These are phyloP conservation scores for Lachnellula willkommii DNA, from an alignment of 2,329 filamentous ascomycete genomes.

Conservation along the genomic window DNA sequence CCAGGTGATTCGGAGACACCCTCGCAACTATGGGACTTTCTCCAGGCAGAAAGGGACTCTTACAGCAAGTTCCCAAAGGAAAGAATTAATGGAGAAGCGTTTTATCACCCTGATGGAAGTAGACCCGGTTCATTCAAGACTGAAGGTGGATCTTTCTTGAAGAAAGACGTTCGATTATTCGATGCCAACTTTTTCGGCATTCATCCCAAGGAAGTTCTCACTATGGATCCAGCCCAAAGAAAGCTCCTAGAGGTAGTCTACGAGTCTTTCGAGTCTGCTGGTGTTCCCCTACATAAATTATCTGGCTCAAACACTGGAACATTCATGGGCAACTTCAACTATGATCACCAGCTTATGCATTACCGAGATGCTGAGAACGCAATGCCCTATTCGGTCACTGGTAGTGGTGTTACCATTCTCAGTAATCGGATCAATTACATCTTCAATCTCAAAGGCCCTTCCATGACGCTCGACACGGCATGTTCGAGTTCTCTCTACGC, in stretches of 20 bases:
- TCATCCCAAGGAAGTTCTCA: slow-evolving; percentile 17
- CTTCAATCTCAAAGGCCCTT: slow-evolving; percentile 34
- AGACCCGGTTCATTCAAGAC: not conserved
- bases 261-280: slow-evolving; percentile 5
- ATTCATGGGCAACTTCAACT: not conserved
- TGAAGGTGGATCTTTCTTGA: not conserved
- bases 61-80: not conserved
- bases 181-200: slow-evolving; percentile 18
- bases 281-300: slow-evolving; percentile 4
- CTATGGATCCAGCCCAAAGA: slow-evolving; percentile 44
- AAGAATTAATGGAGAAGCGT: not conserved
- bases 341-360: not conserved
- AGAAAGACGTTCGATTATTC: slow-evolving; percentile 12
- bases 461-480: slow-evolving; percentile 52
- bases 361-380: slow-evolving; percentile 31
- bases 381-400: slow-evolving; percentile 40
- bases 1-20: too few relatives aligned
- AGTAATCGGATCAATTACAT: slow-evolving; percentile 32
- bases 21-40: too few relatives aligned
- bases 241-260: slow-evolving; percentile 40
- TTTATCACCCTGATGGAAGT: not conserved
- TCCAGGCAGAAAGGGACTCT: too few relatives aligned
- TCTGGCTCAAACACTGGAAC: slow-evolving; percentile 2
- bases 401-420: slow-evolving; percentile 45
- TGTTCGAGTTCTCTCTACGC: slow-evolving; percentile 51